Evolutionary conservation across 306 rosid genomes (phyloP).

Genomic region (Nissolia schottii): DNA sequence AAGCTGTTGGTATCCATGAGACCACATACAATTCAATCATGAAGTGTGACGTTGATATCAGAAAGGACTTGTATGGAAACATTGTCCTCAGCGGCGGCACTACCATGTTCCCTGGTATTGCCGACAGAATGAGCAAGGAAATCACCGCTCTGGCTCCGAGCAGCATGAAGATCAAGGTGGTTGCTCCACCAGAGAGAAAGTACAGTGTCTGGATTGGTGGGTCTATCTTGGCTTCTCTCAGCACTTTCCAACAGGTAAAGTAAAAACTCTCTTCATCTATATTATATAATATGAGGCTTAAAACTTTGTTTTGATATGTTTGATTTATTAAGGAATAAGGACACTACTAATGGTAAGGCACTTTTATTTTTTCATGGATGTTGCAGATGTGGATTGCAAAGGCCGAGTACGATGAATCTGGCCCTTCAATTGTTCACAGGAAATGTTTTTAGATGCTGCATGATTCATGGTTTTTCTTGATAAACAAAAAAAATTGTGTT

Average conservation of each 20-base stretch:
- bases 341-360: neutral
- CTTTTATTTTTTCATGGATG: constrained; percentile 25
- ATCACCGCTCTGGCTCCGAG: constrained; percentile 83
- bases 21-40: constrained; percentile 84
- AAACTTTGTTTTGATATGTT: neutral
- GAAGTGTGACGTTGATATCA: constrained; percentile 89
- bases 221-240: constrained; percentile 88
- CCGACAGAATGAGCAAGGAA: constrained; percentile 93
- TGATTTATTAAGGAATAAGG: neutral
- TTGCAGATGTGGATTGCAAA: constrained; percentile 95
- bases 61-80: constrained; percentile 87
- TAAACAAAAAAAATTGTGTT: constrained; percentile 26
- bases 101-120: constrained; percentile 89
- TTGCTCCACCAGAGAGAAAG: constrained; percentile 90
- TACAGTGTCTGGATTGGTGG: constrained; percentile 96
- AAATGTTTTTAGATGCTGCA: constrained; percentile 64
- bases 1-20: constrained; percentile 82
- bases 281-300: neutral
- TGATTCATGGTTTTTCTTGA: constrained; percentile 14
- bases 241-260: constrained; percentile 96
- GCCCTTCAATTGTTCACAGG: constrained; percentile 95
- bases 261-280: neutral
- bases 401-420: constrained; percentile 94
- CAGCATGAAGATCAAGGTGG: constrained; percentile 94
- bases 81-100: constrained; percentile 90